A percentile compares a stretch with the other conserved stretches of the same genome.
These are phyloP conservation scores for Fusarium sp. DNA, from an alignment of 2,329 filamentous ascomycete species.

Conservation along the genomic window DNA sequence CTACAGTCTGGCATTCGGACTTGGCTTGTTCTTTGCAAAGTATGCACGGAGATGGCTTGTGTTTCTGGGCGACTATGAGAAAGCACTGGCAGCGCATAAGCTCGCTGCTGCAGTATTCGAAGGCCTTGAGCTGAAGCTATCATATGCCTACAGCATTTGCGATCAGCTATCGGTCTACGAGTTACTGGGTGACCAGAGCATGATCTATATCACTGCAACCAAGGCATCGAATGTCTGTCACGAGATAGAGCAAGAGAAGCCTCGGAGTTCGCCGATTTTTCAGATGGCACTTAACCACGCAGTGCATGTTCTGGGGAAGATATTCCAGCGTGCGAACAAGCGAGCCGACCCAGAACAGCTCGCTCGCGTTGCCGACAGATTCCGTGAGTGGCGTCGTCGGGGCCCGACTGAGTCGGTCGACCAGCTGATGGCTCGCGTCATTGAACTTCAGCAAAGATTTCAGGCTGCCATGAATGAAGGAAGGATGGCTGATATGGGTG, in stretches of 20 bases:
- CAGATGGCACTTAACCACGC: not conserved
- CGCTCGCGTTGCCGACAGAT: not conserved
- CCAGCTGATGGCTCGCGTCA: not conserved
- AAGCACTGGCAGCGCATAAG: not conserved
- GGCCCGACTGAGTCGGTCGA: not conserved
- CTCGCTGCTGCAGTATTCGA: not conserved
- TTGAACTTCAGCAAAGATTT: not conserved
- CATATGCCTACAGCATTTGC: not conserved
- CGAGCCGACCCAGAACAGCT: not conserved
- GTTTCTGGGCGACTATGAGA: not conserved
- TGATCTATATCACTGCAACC: not conserved
- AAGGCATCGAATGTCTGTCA: not conserved
- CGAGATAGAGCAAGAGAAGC: not conserved
- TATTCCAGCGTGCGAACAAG: not conserved
- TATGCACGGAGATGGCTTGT: not conserved
- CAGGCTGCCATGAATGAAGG: not conserved
- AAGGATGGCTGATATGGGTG: not conserved
- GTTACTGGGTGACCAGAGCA: not conserved
- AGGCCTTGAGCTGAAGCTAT: not conserved
- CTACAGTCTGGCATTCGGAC: no score
- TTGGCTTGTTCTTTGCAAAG: no score
- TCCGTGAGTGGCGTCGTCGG: not conserved
- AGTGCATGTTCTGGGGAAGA: not conserved
- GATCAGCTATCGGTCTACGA: not conserved
- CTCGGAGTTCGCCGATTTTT: not conserved